Percentiles rank a stretch among this genome's conserved stretches.
Evolutionary conservation across 257 asterid species (phyloP).

Genomic region (Avicennia marina): DNA sequence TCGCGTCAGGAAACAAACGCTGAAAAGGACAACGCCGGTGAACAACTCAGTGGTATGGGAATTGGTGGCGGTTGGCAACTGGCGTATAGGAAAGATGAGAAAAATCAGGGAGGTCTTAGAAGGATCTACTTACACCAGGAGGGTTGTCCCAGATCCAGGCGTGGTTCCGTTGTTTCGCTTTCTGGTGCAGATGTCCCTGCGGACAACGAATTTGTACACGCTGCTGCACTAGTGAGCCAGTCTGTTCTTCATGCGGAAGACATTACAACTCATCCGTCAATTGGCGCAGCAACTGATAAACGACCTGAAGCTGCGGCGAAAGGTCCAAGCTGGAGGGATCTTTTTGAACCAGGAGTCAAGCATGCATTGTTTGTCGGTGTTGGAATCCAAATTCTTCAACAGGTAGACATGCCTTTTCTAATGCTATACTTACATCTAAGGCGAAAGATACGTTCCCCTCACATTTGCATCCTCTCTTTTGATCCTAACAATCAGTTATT

Average conservation of each 20-base stretch:
- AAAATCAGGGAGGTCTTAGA: slow-evolving; percentile 52
- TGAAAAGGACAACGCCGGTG: slow-evolving; percentile 45
- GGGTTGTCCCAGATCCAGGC: slow-evolving; percentile 54
- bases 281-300: slow-evolving; percentile 47
- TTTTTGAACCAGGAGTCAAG: slow-evolving; percentile 88
- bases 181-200: slow-evolving; percentile 44
- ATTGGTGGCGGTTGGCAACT: slow-evolving; percentile 98
- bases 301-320: slow-evolving; percentile 33
- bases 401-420: slow-evolving; percentile 39
- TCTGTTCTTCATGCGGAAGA: slow-evolving; percentile 68
- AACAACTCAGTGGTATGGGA: slow-evolving; percentile 59
- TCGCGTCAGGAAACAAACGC: slow-evolving; percentile 46
- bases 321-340: slow-evolving; percentile 71
- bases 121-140: slow-evolving; percentile 89
- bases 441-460: too few relatives aligned
- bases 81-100: slow-evolving; percentile 83
- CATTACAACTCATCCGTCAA: slow-evolving; percentile 35
- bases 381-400: slow-evolving; percentile 93
- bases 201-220: slow-evolving; percentile 65
- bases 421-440: too few relatives aligned
- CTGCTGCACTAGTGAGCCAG: slow-evolving; percentile 89
- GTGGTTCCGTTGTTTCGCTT: slow-evolving; percentile 67
- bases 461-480: too few relatives aligned
- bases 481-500: too few relatives aligned
- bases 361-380: slow-evolving; percentile 91